A percentile compares a stretch with the other conserved stretches of the same genome.
These are phyloP conservation scores for Xylariaceae sp. DNA, from an alignment of 2,329 filamentous ascomycete species.

Conservation along the genomic window DNA sequence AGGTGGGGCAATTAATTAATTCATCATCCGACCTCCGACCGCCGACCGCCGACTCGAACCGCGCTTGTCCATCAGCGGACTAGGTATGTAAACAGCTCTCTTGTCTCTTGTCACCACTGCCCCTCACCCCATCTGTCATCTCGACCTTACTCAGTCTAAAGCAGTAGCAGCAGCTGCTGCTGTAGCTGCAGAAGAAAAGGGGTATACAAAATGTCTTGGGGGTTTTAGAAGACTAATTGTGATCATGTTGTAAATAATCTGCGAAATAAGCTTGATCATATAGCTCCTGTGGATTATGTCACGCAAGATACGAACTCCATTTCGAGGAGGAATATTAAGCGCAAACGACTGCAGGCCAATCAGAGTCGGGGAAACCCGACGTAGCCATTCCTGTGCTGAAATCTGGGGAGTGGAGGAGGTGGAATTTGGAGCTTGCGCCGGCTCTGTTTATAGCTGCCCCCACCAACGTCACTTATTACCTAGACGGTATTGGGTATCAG, in stretches of 20 bases:
- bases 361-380: slow-evolving; percentile 2
- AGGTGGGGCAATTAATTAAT: slow-evolving; percentile 27
- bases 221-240: too few relatives aligned
- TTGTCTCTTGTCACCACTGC: too few relatives aligned
- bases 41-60: neutral
- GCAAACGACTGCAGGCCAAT: slow-evolving; percentile 5
- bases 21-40: neutral
- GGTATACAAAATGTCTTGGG: too few relatives aligned
- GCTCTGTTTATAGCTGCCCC: slow-evolving; percentile 11
- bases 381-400: slow-evolving; percentile 19
- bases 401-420: slow-evolving; percentile 17
- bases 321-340: neutral
- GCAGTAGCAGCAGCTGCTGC: too few relatives aligned
- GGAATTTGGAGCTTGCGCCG: slow-evolving; percentile 8
- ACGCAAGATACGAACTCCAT: slow-evolving; percentile 9
- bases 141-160: too few relatives aligned
- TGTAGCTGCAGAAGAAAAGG: too few relatives aligned
- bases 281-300: neutral
- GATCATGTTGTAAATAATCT: too few relatives aligned
- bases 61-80: neutral
- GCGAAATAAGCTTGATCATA: too few relatives aligned
- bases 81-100: too few relatives aligned
- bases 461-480: slow-evolving; percentile 22
- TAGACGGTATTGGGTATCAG: too few relatives aligned
- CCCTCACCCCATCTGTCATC: too few relatives aligned